These are phyloP conservation scores for Candida loeiensis DNA, from an alignment of 805 yeast species.

Conservation along the genomic window DNA sequence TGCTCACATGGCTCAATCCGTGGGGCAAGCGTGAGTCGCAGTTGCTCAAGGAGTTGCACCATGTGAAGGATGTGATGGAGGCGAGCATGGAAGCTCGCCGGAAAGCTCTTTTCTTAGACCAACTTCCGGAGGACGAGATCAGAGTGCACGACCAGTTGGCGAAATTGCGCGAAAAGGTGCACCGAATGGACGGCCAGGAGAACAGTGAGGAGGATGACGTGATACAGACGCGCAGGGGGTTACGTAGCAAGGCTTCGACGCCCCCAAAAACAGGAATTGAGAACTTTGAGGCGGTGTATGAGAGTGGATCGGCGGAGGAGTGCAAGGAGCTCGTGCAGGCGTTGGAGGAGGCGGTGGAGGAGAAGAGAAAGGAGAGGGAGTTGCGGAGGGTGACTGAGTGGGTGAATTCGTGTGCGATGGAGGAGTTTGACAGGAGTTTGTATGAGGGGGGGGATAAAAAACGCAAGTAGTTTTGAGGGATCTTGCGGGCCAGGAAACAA, in stretches of 20 bases:
- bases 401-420: slow-evolving; percentile 59
- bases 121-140: slow-evolving; percentile 37
- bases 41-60: slow-evolving; percentile 57
- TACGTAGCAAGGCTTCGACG: slow-evolving; percentile 1
- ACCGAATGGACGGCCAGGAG: slow-evolving; percentile 12
- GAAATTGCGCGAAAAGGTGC: slow-evolving; percentile 3
- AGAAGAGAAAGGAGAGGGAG: slow-evolving; percentile 38
- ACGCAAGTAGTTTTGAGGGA: too few relatives aligned
- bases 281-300: slow-evolving; percentile 29
- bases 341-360: slow-evolving; percentile 29
- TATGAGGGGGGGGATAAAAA: slow-evolving; percentile 51
- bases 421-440: slow-evolving; percentile 47
- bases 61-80: slow-evolving; percentile 49
- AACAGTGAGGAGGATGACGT: slow-evolving; percentile 16
- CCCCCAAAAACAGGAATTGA: slow-evolving; percentile 16
- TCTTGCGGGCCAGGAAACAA: too few relatives aligned
- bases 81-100: slow-evolving; percentile 58
- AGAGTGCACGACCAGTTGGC: slow-evolving; percentile 38
- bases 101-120: slow-evolving; percentile 47
- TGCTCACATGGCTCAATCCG: slow-evolving; percentile 66
- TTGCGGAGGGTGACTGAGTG: slow-evolving; percentile 51
- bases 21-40: slow-evolving; percentile 72
- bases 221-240: slow-evolving; percentile 3
- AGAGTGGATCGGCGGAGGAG: slow-evolving; percentile 26
- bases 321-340: slow-evolving; percentile 20